Evolutionary conservation across 768 basidiomycete species (phyloP).

Genomic region (Amanita polypyramis): DNA sequence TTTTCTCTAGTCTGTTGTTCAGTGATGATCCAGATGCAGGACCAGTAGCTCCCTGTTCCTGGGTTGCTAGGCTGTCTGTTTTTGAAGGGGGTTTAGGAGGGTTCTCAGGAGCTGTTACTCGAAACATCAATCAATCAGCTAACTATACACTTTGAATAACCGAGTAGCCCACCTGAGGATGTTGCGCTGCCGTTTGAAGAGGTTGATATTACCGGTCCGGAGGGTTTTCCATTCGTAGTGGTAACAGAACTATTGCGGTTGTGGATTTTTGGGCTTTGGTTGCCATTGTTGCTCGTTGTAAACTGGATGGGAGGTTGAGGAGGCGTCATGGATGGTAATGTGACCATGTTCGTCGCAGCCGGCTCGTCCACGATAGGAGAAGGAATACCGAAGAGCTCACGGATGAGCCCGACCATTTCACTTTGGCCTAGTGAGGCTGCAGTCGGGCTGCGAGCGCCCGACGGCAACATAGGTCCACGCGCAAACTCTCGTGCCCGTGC

Average conservation of each 20-base stretch:
- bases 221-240: neutral
- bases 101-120: neutral
- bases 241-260: neutral
- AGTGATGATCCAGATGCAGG: neutral
- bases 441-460: constrained; percentile 25
- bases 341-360: neutral
- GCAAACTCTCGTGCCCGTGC: constrained; percentile 43
- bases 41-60: neutral
- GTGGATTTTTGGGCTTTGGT: neutral
- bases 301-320: neutral
- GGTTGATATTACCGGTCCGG: neutral
- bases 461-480: constrained; percentile 20
- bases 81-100: neutral
- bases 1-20: neutral
- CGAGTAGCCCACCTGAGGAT: neutral
- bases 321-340: neutral
- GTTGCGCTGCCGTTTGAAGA: neutral
- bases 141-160: neutral
- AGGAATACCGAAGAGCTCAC: constrained; percentile 20
- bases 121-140: neutral
- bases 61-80: neutral
- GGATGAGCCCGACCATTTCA: constrained; percentile 26
- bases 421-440: constrained; percentile 19
- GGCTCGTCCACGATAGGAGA: neutral
- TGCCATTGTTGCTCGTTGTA: neutral